Percentiles rank a stretch among this genome's conserved stretches.
These are phyloP conservation scores for Epichloe elymi DNA, from an alignment of 2,329 filamentous ascomycete genomes.

Conservation along the genomic window DNA sequence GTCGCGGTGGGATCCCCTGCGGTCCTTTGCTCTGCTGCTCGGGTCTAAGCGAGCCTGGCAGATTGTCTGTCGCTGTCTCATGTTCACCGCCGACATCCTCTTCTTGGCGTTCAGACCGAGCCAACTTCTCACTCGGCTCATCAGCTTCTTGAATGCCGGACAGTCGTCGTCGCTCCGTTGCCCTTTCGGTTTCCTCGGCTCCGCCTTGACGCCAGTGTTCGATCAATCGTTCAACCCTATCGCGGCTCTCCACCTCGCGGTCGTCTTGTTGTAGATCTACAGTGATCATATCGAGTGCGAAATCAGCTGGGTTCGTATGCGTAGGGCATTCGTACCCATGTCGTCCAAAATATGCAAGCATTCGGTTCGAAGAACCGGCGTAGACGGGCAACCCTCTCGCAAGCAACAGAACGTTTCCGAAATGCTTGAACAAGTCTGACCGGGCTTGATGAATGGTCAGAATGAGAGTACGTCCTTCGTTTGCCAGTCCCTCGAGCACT, in stretches of 20 bases:
- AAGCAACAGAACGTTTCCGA: constrained; percentile 58
- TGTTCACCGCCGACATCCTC: background rate
- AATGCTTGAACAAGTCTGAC: constrained; percentile 57
- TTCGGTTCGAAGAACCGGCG: constrained; percentile 46
- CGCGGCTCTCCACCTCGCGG: constrained; percentile 48
- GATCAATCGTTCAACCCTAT: constrained; percentile 48
- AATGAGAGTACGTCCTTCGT: constrained; percentile 60
- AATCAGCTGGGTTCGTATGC: constrained; percentile 66
- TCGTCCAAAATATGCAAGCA: constrained; percentile 50
- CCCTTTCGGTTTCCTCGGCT: constrained; percentile 6
- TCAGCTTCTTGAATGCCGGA: constrained; percentile 17
- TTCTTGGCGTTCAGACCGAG: background rate
- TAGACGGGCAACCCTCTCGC: constrained; percentile 57
- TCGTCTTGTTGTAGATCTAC: constrained; percentile 56
- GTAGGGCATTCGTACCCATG: constrained; percentile 52
- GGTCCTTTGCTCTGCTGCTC: constrained; percentile 1
- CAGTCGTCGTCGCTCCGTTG: constrained; percentile 10
- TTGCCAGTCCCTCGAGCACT: constrained; percentile 55
- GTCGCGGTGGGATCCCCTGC: constrained; percentile 20
- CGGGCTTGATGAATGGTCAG: constrained; percentile 70
- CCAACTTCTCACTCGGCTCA: constrained; percentile 11
- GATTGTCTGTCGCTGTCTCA: background rate
- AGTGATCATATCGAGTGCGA: constrained; percentile 64
- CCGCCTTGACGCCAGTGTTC: constrained; percentile 35
- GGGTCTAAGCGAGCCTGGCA: too few species aligned